Evolutionary conservation across 805 yeast genomes (phyloP), one percentile per base, ranked within the genome.

Genomic region (Candida xiaguanensis): DNA sequence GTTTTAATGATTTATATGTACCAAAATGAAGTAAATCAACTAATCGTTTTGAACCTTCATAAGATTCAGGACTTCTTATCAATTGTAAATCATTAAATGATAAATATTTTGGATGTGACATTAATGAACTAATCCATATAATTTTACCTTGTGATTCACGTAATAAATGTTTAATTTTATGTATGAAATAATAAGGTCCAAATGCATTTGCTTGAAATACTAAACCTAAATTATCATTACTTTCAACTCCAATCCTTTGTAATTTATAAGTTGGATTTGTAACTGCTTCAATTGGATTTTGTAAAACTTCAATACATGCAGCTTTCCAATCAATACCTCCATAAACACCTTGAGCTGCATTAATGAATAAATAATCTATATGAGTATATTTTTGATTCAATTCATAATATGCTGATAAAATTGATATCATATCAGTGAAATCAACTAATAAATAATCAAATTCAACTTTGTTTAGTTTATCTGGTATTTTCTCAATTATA

Each of bases 191-290:
- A 65, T 85, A 90, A 2, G 98, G 98, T 0, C 95, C 96, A 63
- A 93, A 87, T n/a, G 91, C 96, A 56, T 93, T 93, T 4, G 93
- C 95, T 61, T 93, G 95, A 66, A 91, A 93, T 3, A 89, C 88
- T 22, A 85, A 65, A 1, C 98, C 97, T 69, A 91, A 50, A 0
- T 78, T 89, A 60, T 93, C 99, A 14, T 53, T 58, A 1, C 95
- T 78, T 52, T 75, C 78, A 18, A 82, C 80, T 3, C 97, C 96
- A 13, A 77, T 72, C 41, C 75, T 71, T 67, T 93, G 98, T 27
- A 84, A 73, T 61, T 91, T 89, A 63, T 85, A 90, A 1, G 80
- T 78, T 7, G 96, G 97, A 43, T 75, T 78, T 0, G 98, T 93
- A n/a, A 83, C 91, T 2, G 93, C 93, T 34, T 77, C 77, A 20